Base-by-base conservation (phyloP, 805 yeast genomes). In the Saccharomyces eubayanus region DNA sequence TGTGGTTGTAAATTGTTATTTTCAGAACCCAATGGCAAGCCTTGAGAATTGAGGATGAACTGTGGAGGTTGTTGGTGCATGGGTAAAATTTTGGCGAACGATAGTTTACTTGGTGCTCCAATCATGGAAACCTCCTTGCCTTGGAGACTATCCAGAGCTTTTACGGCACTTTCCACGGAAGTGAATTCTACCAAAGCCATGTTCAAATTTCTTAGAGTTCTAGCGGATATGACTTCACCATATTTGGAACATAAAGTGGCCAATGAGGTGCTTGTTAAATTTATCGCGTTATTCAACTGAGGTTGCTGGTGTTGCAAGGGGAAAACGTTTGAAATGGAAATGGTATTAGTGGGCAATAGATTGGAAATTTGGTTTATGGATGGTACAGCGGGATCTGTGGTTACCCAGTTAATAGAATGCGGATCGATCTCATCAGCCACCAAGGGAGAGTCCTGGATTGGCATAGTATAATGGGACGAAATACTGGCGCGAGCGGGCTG, bases 71-170 rank as follows among this genome's bases (percentile, higher is more conserved):
- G 70, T 54, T 61, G 58, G 56, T 67, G 70, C 66, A 61, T 66
- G 41, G 72, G 78, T 60, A 69, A 62, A 31, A 89, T 79, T 63
- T 85, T 87, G 3, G 97, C 97, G 76, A 89, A 94, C 0, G 91
- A 88, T 41, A 89, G 88, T 43, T 81, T 74, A 66, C 94, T 81
- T 16, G 85, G 81, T 28, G 80, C 76, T 3, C 96, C 96, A 2
- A 92, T 88, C 56, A 83, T 79, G 1, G 73, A 70, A 43, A 92
- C 75, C 63, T 92, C 97, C 59, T 84, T 83, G 58, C 90, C 95
- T 63, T 87, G 89, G 64, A 91, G 78, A 50, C 77, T 81, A 14
- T 88, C 86, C 64, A 84, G 83, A 51, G 96, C 89, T 49, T 77
- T 79, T 76, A 87, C 82, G 8, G 99, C 96, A 31, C 82, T 74